Evolutionary conservation across 2,329 filamentous ascomycete genomes (phyloP).

Genomic region (Colletotrichum shisoi): DNA sequence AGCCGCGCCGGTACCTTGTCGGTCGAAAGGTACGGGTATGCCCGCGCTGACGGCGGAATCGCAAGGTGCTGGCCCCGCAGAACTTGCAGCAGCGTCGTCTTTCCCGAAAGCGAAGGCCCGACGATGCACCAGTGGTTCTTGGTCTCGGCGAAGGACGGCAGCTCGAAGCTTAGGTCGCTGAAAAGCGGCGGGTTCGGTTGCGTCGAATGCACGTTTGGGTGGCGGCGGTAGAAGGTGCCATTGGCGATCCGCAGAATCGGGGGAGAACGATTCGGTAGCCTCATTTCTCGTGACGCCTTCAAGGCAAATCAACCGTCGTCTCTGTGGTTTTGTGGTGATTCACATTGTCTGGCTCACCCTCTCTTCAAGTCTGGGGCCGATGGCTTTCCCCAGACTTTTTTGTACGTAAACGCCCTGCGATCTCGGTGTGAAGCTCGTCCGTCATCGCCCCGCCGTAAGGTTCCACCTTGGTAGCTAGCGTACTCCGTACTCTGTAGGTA

Average conservation of each 20-base stretch:
- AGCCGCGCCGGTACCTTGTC: slow-evolving; percentile 64
- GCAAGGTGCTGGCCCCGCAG: slow-evolving; percentile 78
- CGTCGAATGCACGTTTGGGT: slow-evolving; percentile 62
- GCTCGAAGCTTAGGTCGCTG: slow-evolving; percentile 70
- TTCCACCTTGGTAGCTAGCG: neutral
- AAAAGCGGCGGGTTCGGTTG: slow-evolving; percentile 77
- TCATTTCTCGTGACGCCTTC: slow-evolving; percentile 4
- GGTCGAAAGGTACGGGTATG: slow-evolving; percentile 79
- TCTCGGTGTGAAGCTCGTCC: slow-evolving; percentile 32
- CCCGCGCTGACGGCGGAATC: slow-evolving; percentile 76
- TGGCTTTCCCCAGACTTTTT: slow-evolving; percentile 37
- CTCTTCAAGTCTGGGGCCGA: slow-evolving; percentile 6
- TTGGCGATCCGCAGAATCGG: slow-evolving; percentile 77
- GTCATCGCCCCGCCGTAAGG: slow-evolving; percentile 24
- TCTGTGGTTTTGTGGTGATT: neutral
- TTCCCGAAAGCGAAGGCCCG: slow-evolving; percentile 78
- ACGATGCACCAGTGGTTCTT: slow-evolving; percentile 82
- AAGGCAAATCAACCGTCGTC: neutral
- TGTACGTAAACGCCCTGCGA: slow-evolving; percentile 32
- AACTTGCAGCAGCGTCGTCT: slow-evolving; percentile 83
- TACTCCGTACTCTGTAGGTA: too few species aligned
- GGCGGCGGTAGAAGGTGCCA: slow-evolving; percentile 82
- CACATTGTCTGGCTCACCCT: neutral
- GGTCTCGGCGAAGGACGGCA: slow-evolving; percentile 64
- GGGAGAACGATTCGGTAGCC: slow-evolving; percentile 43